Conservation (phyloP, 768 basidiomycete genomes). For the Albatrellus ellisii region DNA sequence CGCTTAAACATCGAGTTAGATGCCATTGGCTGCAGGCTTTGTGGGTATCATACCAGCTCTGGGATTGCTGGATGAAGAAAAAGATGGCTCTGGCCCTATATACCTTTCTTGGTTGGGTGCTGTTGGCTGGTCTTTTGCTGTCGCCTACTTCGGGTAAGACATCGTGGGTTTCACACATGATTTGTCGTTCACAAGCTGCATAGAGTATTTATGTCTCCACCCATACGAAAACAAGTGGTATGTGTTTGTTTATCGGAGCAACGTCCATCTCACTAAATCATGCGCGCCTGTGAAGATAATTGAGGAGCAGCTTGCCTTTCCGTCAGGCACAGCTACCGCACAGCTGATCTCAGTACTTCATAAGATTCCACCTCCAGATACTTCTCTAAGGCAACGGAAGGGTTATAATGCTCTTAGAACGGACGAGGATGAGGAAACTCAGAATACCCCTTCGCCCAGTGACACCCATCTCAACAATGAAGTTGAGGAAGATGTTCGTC, state of each 20-base stretch:
- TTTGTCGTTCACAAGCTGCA: background rate
- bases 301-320: slow-evolving; percentile 88
- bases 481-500: slow-evolving; percentile 23
- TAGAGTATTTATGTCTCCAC: slow-evolving; percentile 92
- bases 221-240: slow-evolving; percentile 89
- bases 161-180: background rate
- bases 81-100: slow-evolving; percentile 70
- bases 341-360: slow-evolving; percentile 90
- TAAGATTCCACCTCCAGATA: slow-evolving; percentile 47
- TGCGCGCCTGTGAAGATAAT: slow-evolving; percentile 46
- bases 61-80: slow-evolving; percentile 53
- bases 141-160: slow-evolving; percentile 83
- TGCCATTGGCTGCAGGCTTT: slow-evolving; percentile 80
- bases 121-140: slow-evolving; percentile 76
- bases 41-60: slow-evolving; percentile 92
- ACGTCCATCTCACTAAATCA: background rate
- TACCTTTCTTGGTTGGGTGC: slow-evolving; percentile 60
- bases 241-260: slow-evolving; percentile 16
- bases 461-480: slow-evolving; percentile 7
- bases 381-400: slow-evolving; percentile 31
- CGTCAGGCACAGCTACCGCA: slow-evolving; percentile 92
- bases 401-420: slow-evolving; percentile 38
- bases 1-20: slow-evolving; percentile 22
- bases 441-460: slow-evolving; percentile 18
- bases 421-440: slow-evolving; percentile 20